phyloP scores from a whole-genome alignment of 805 yeast species.

The Kodamaea lidongshanica region DNA sequence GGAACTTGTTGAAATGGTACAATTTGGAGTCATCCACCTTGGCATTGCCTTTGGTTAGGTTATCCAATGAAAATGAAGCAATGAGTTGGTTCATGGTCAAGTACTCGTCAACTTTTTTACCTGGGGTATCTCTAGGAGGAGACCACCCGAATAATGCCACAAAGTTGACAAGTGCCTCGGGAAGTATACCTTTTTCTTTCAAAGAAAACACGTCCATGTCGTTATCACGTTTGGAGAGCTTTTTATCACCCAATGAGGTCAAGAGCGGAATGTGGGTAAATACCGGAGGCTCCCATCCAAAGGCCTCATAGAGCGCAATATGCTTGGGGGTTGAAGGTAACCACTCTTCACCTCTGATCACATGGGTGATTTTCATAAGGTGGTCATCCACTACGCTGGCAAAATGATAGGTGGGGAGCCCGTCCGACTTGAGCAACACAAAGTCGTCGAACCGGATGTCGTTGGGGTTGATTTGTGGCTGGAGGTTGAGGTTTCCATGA shows the following conservation, averaged over 20 bases:
- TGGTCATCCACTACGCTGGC: conserved; percentile 96
- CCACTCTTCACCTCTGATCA: conserved; percentile 98
- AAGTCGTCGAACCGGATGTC: conserved; percentile 87
- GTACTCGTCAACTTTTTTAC: conserved; percentile 47
- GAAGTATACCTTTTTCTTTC: conserved; percentile 58
- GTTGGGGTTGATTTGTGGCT: conserved; percentile 64
- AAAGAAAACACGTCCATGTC: conserved; percentile 66
- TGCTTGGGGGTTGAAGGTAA: conserved; percentile 93
- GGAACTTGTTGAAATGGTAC: conserved; percentile 68
- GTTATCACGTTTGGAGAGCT: conserved; percentile 80
- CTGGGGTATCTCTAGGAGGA: conserved; percentile 52
- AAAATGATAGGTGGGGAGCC: conserved; percentile 91
- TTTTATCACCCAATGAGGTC: conserved; percentile 66
- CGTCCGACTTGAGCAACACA: conserved; percentile 86
- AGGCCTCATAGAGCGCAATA: conserved; percentile 75
- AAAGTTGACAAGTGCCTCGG: conserved; percentile 84
- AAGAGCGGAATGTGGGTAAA: conserved; percentile 88
- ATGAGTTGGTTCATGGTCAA: conserved; percentile 48
- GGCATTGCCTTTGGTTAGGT: conserved; percentile 88
- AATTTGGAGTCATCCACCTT: conserved; percentile 80
- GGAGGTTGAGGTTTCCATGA: conserved; percentile 71
- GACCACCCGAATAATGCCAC: conserved; percentile 94
- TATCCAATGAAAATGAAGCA: conserved; percentile 53
- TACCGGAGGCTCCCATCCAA: conserved; percentile 77
- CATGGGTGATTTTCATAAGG: conserved; percentile 87